A percentile compares a stretch with the other conserved stretches of the same genome.
Conservation (phyloP, 352 stramenopile genomes). For the Phytophthora idaei region DNA sequence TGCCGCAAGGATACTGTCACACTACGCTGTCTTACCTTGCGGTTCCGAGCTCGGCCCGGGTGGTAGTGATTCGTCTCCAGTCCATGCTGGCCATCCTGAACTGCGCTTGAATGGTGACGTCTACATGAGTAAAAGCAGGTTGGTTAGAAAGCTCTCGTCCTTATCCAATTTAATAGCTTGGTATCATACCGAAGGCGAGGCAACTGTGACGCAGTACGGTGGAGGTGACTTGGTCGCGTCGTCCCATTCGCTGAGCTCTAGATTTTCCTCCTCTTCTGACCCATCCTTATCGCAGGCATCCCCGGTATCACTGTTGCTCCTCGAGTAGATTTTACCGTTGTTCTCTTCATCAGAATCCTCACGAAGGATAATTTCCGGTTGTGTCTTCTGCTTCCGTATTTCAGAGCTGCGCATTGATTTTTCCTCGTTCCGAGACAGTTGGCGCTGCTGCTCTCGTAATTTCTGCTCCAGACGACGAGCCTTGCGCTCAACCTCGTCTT, state of each 20-base stretch:
- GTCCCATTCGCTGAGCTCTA: conserved; percentile 24
- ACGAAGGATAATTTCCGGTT: conserved; percentile 17
- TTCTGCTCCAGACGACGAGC: conserved; percentile 46
- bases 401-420: neutral
- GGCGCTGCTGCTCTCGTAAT: conserved; percentile 36
- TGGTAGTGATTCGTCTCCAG: conserved; percentile 23
- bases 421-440: conserved; percentile 31
- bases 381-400: conserved; percentile 1
- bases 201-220: conserved; percentile 14
- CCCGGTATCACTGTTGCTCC: conserved; percentile 18
- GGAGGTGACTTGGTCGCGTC: conserved; percentile 24
- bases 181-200: conserved; percentile 20
- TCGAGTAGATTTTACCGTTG: conserved; percentile 9
- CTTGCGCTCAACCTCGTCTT: conserved; percentile 25
- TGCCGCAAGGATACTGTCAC: neutral
- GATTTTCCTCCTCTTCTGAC: conserved; percentile 25
- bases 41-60: conserved; percentile 12
- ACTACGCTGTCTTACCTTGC: conserved; percentile 12
- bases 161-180: neutral
- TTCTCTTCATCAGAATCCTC: conserved; percentile 24
- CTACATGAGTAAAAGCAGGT: conserved; percentile 4
- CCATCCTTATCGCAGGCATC: conserved; percentile 11
- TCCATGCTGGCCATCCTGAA: conserved; percentile 32
- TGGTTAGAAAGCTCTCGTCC: neutral
- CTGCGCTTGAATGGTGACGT: conserved; percentile 36